These are phyloP conservation scores for Osmozyma mogii DNA, from an alignment of 805 yeast species.

Conservation along the genomic window DNA sequence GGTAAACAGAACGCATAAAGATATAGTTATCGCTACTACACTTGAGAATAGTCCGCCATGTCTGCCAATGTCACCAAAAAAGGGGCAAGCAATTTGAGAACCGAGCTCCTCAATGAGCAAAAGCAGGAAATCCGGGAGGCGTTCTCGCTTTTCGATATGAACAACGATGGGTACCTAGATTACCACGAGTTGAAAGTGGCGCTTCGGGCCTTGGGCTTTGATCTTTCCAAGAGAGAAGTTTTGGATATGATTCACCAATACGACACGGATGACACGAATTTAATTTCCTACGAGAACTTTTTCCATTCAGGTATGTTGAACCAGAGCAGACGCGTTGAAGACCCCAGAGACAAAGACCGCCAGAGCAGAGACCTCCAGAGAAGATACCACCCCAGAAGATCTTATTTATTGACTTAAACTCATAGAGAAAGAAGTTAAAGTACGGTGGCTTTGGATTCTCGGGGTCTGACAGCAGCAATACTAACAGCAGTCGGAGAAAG, in stretches of 20 bases:
- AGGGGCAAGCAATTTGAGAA: conserved; percentile 38
- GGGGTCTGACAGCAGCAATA: too few species aligned
- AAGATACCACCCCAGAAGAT: too few species aligned
- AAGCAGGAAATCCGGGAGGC: conserved; percentile 90
- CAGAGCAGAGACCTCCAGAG: too few species aligned
- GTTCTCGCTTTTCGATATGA: conserved; percentile 84
- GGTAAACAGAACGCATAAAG: conserved; percentile 5
- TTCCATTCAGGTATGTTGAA: conserved; percentile 62
- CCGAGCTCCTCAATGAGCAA: conserved; percentile 75
- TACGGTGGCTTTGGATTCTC: too few species aligned
- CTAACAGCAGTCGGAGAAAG: conserved; percentile 58
- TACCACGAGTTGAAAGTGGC: conserved; percentile 94
- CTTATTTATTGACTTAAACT: too few species aligned
- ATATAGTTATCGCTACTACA: too few species aligned
- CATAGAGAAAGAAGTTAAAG: too few species aligned
- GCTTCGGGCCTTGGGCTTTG: conserved; percentile 88
- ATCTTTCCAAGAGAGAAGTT: conserved; percentile 66
- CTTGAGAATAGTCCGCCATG: neutral
- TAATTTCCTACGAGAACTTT: conserved; percentile 77
- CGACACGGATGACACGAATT: conserved; percentile 64
- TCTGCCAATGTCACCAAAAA: conserved; percentile 7
- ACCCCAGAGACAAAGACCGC: too few species aligned
- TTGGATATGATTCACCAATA: conserved; percentile 72
- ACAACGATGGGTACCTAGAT: conserved; percentile 81
- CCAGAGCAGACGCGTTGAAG: neutral